A percentile compares a stretch with the other conserved stretches of the same genome.
Evolutionary conservation across 2,329 filamentous ascomycete species (phyloP).

Genomic region (Apiospora kogelbergensis): DNA sequence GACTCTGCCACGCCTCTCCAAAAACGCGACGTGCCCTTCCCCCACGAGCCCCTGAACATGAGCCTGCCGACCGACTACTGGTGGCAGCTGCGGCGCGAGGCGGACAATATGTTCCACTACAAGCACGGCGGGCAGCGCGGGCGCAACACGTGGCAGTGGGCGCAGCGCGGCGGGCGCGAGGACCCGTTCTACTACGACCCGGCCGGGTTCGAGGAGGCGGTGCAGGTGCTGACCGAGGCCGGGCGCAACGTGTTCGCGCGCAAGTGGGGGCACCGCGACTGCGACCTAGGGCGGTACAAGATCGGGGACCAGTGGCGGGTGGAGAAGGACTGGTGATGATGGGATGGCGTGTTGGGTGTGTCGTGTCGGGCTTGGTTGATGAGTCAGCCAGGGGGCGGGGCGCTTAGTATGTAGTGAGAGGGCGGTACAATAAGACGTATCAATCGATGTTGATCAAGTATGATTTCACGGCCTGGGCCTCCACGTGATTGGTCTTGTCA

Average conservation of each 20-base stretch:
- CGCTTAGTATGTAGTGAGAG: too few relatives aligned
- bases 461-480: too few relatives aligned
- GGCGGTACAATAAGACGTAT: too few relatives aligned
- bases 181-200: slow-evolving; percentile 44
- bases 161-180: slow-evolving; percentile 39
- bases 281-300: slow-evolving; percentile 39
- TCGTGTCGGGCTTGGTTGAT: too few relatives aligned
- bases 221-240: slow-evolving; percentile 35
- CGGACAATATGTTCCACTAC: slow-evolving; percentile 41
- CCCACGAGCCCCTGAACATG: slow-evolving; percentile 17
- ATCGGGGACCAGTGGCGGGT: slow-evolving; percentile 48
- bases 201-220: slow-evolving; percentile 33
- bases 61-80: slow-evolving; percentile 30
- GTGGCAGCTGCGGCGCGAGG: slow-evolving; percentile 24
- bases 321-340: slow-evolving; percentile 38
- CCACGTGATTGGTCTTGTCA: too few relatives aligned
- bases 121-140: slow-evolving; percentile 38
- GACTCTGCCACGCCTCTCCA: too few relatives aligned
- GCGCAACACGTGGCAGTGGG: slow-evolving; percentile 43
- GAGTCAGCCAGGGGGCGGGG: too few relatives aligned
- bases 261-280: slow-evolving; percentile 48
- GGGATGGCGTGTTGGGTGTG: neutral
- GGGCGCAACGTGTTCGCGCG: slow-evolving; percentile 34
- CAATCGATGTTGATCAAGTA: too few relatives aligned
- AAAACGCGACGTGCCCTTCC: slow-evolving; percentile 13